Evolutionary conservation across 257 asterid species (phyloP).

Genomic region (Solanum dulcamara): DNA sequence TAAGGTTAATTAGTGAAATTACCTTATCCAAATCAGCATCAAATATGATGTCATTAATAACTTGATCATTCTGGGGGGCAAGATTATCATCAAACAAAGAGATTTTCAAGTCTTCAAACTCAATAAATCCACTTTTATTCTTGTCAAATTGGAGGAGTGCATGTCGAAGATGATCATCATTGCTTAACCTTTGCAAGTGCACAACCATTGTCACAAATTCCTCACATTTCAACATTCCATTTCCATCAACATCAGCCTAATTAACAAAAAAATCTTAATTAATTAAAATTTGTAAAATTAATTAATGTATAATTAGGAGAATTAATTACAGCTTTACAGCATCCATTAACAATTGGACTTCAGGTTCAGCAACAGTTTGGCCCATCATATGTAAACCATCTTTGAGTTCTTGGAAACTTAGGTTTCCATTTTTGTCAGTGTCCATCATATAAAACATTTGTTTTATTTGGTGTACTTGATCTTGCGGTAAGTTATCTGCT

Average conservation of each 20-base stretch:
- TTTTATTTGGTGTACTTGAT: conserved; percentile 45
- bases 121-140: conserved; percentile 59
- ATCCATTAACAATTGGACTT: conserved; percentile 51
- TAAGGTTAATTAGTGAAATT: not conserved
- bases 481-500: conserved; percentile 66
- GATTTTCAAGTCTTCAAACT: conserved; percentile 63
- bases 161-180: conserved; percentile 44
- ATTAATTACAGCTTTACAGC: conserved; percentile 39
- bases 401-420: conserved; percentile 63
- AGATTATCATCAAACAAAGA: conserved; percentile 41
- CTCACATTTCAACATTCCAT: conserved; percentile 54
- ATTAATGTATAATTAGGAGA: not conserved
- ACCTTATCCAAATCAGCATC: conserved; percentile 89
- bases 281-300: not conserved
- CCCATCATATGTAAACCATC: conserved; percentile 54
- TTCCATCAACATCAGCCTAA: conserved; percentile 66
- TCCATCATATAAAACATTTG: conserved; percentile 69
- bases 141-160: conserved; percentile 63
- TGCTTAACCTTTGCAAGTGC: conserved; percentile 48
- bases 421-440: conserved; percentile 66
- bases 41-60: conserved; percentile 50
- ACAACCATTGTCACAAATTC: conserved; percentile 72
- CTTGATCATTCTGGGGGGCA: conserved; percentile 41
- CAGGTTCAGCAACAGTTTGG: conserved; percentile 52
- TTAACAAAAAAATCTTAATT: not conserved